phyloP scores from a whole-genome alignment of 768 basidiomycete genomes.

The Boletellus sp. region DNA sequence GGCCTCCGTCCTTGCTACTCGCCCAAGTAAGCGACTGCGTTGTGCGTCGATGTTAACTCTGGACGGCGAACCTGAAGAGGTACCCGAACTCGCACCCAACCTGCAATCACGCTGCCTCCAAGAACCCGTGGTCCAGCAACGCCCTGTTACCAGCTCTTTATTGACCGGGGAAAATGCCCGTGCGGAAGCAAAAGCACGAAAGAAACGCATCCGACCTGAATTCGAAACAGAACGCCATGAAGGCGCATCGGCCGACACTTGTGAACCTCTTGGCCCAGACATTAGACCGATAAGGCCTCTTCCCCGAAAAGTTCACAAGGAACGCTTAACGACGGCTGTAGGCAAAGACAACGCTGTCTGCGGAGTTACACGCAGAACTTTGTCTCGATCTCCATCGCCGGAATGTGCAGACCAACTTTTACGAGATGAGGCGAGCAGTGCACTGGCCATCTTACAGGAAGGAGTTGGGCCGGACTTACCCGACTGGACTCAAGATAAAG shows the following conservation, averaged over 20 bases:
- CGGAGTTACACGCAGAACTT: background rate
- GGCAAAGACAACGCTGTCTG: background rate
- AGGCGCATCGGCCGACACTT: background rate
- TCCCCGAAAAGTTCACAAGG: conserved; percentile 14
- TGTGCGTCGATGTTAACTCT: background rate
- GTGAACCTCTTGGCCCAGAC: conserved; percentile 17
- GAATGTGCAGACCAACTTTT: conserved; percentile 17
- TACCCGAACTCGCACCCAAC: background rate
- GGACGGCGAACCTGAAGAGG: background rate
- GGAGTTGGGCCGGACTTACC: conserved; percentile 1
- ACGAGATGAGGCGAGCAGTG: conserved; percentile 18
- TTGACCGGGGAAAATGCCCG: background rate
- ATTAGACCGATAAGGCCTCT: conserved; percentile 19
- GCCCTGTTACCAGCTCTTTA: background rate
- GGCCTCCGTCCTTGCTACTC: background rate
- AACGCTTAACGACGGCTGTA: background rate
- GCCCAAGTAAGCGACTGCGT: conserved; percentile 13
- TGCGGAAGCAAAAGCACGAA: background rate
- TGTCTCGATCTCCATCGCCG: conserved; percentile 10
- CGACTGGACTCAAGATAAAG: conserved; percentile 27
- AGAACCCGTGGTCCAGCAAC: background rate
- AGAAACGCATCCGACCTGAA: conserved; percentile 20
- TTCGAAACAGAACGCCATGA: conserved; percentile 10
- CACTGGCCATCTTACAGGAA: conserved; percentile 6
- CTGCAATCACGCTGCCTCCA: background rate